Conservation (phyloP, 345 rosid species). For the Ricinus communis region DNA sequence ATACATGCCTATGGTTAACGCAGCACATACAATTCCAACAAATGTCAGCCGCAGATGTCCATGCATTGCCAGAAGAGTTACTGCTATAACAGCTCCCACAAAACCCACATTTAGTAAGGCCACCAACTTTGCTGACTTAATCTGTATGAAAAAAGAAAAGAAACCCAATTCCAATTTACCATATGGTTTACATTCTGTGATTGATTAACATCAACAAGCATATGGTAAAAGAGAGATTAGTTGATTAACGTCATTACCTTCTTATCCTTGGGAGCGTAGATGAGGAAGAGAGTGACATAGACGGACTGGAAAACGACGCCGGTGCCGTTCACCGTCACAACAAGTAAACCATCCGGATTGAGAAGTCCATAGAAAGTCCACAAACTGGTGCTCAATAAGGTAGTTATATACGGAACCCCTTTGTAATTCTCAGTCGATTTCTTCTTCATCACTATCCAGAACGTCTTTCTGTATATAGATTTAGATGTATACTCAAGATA, state of each 20-base stretch:
- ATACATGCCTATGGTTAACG: slow-evolving; percentile 52
- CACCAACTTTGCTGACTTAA: slow-evolving; percentile 41
- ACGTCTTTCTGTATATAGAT: slow-evolving; percentile 40
- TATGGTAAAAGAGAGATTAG: too few species aligned
- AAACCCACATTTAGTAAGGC: slow-evolving; percentile 49
- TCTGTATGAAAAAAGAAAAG: slow-evolving; percentile 25
- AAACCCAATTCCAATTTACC: too few species aligned
- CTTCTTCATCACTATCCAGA: slow-evolving; percentile 43
- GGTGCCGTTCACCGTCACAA: slow-evolving; percentile 48
- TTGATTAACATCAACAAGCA: too few species aligned
- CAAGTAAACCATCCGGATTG: slow-evolving; percentile 51
- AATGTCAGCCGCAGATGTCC: slow-evolving; percentile 35
- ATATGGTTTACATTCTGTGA: too few species aligned
- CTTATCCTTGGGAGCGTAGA: slow-evolving; percentile 43
- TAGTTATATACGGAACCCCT: slow-evolving; percentile 54
- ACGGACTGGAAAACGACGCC: slow-evolving; percentile 46
- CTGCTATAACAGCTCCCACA: slow-evolving; percentile 41
- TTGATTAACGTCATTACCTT: slow-evolving; percentile 31
- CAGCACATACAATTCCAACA: slow-evolving; percentile 53
- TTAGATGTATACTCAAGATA: too few species aligned
- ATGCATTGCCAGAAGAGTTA: slow-evolving; percentile 46
- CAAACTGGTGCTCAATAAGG: slow-evolving; percentile 54
- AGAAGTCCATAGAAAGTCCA: slow-evolving; percentile 67
- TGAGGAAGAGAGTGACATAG: slow-evolving; percentile 49
- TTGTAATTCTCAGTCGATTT: slow-evolving; percentile 58